These are phyloP conservation scores for Anthracocystis setariae DNA, from an alignment of 1,284 basidiomycete genomes.

Conservation along the genomic window DNA sequence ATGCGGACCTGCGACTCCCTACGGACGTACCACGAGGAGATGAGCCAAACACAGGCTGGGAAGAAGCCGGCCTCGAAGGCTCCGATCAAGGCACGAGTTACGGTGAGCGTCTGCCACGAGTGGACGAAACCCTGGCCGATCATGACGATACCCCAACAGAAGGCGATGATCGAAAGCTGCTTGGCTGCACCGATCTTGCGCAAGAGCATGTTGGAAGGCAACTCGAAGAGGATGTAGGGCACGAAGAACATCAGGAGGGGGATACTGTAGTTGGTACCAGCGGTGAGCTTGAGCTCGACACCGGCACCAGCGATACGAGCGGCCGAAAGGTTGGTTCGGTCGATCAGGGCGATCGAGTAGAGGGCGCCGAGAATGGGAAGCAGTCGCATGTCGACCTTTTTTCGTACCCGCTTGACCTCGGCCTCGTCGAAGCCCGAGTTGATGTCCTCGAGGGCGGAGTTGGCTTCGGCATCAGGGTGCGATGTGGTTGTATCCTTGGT, in stretches of 20 bases:
- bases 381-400: slow-evolving; percentile 66
- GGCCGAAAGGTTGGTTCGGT: slow-evolving; percentile 59
- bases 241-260: slow-evolving; percentile 69
- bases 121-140: slow-evolving; percentile 61
- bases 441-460: slow-evolving; percentile 42
- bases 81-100: slow-evolving; percentile 68
- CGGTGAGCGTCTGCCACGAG: slow-evolving; percentile 63
- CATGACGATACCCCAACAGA: slow-evolving; percentile 69
- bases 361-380: slow-evolving; percentile 67
- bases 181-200: slow-evolving; percentile 68
- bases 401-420: slow-evolving; percentile 54
- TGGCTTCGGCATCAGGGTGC: slow-evolving; percentile 29
- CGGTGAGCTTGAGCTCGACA: slow-evolving; percentile 53
- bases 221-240: slow-evolving; percentile 64
- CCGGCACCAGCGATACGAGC: slow-evolving; percentile 58
- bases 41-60: slow-evolving; percentile 68
- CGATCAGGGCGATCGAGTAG: slow-evolving; percentile 67
- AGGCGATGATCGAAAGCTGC: slow-evolving; percentile 65
- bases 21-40: slow-evolving; percentile 70
- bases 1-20: slow-evolving; percentile 69
- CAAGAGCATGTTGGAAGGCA: slow-evolving; percentile 56
- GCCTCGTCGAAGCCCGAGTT: slow-evolving; percentile 49
- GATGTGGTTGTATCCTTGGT: slow-evolving; percentile 32
- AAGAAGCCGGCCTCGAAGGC: slow-evolving; percentile 63
- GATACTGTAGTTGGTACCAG: slow-evolving; percentile 56